These are phyloP conservation scores for Phytophthora idaei DNA, from an alignment of 352 stramenopile genomes.

Conservation along the genomic window DNA sequence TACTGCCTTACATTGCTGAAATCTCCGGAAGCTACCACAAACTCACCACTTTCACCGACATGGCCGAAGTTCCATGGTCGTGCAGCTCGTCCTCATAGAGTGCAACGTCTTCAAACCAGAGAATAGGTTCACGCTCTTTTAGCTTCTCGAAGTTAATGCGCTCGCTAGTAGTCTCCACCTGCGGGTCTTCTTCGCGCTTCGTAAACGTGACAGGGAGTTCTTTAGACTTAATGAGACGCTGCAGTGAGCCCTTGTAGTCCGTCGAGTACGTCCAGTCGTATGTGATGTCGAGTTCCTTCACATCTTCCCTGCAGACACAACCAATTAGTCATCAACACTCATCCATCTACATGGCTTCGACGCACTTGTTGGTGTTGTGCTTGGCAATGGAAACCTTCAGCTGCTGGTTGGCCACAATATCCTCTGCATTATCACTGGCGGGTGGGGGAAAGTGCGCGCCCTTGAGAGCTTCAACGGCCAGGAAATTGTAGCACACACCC, in stretches of 20 bases:
- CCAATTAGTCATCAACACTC: neutral
- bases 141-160: constrained; percentile 82
- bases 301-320: constrained; percentile 51
- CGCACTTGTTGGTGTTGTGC: constrained; percentile 78
- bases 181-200: constrained; percentile 38
- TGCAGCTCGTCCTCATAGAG: constrained; percentile 87
- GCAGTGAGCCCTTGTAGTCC: constrained; percentile 81
- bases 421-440: constrained; percentile 35
- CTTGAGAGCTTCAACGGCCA: constrained; percentile 78
- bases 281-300: constrained; percentile 85
- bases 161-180: constrained; percentile 50
- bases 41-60: constrained; percentile 86
- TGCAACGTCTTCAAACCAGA: constrained; percentile 84
- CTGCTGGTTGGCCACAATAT: constrained; percentile 74
- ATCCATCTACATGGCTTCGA: neutral
- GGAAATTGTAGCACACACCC: constrained; percentile 78
- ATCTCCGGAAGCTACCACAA: neutral
- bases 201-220: constrained; percentile 17
- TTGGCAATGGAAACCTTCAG: constrained; percentile 83
- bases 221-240: constrained; percentile 45
- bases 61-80: constrained; percentile 78
- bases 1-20: neutral
- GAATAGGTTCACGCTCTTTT: constrained; percentile 80
- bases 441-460: constrained; percentile 73
- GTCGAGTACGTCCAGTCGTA: constrained; percentile 89